Base-by-base conservation (phyloP, 2,329 filamentous ascomycete genomes). In the Beauveria brongniartii region DNA sequence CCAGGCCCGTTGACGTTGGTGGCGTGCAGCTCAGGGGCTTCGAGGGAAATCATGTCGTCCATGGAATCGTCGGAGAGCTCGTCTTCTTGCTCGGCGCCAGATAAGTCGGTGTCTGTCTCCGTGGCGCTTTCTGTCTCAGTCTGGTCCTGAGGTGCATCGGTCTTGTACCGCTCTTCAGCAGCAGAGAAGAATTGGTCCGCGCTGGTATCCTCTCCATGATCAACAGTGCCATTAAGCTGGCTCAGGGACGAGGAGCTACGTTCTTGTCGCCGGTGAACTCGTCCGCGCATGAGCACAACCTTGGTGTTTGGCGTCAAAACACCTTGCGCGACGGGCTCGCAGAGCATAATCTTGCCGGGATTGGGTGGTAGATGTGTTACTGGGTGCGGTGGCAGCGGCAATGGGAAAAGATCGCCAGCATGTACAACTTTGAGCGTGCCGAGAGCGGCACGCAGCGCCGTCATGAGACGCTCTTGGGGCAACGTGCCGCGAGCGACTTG, bases 141-240 rank as follows among this genome's bases (percentile, higher is more conserved):
- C 44, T 87, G 86, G 18, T 59, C 57, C 1, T 81, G 80, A 26
- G 80, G 78, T 8, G 80, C 78, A 61, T 84, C 81, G 16, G 83
- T 84, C 67, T 78, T 83, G 63, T 83, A 75, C 24, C 86, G 83
- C 64, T 96, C 92, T 71, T 97, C 93, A 2, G 91, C 88, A 1
- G 93, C 93, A 6, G 93, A 97, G 73, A 85, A 97, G 76, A 97
- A 97, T 67, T 92, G 88, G 69, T 97, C 93, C 62, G 90, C 96
- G 6, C 90, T 87, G 1, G 89, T 91, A 67, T 96, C 91, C 61
- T 95, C 90, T 34, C 89, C 88, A 54, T 84, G 81, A 54, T 84
- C 82, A 8, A 72, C 68, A 0, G 84, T 80, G 50, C 84, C 86
- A 66, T 87, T 85, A 34, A 88, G 76, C 40, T 67, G 66, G 7